Base-by-base conservation (phyloP, 352 stramenopile species). In the Phytophthora palmivora region DNA sequence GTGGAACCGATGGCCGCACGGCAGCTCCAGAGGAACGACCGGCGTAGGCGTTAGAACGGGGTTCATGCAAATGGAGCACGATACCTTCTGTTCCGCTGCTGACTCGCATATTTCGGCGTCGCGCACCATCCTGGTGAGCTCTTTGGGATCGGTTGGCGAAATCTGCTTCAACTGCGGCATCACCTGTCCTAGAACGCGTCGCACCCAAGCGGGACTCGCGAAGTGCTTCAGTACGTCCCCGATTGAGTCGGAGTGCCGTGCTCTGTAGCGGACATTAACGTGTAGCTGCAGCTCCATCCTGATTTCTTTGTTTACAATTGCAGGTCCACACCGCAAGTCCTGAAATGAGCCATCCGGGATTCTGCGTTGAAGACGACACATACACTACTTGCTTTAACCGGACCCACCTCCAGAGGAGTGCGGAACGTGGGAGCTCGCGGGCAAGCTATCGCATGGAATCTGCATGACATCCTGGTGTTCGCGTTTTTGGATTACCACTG, bases 1-100 rank as follows among this genome's bases (percentile, higher is more conserved):
- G 70, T 99, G 95, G 73, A 98, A 98, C 32, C 83, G 58, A 74
- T 99, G 96, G 36, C 82, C 77, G 63, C 95, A 99, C 21, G 92
- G 88, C 32, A 98, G 71, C 12, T 74, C 55, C 19, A 87, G 78
- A 21, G 39, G 28, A 6, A 34, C 16, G 15, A 42, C 96, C 24
- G 3, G 24, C 15, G 10, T 12, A 10, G 24, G 24, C 12, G 34
- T 28, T 28, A 6, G 24, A 28, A 3, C 24, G 24, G 24, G 6
- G 24, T 83, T 78, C 39, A 98, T 78, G 77, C 94, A 98, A 62
- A 98, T 95, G 11, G 77, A 76, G 67, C 91, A 97, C 18, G 26
- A 21, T n/a, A 77, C 67, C 39, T 70, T 59, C 74, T 67, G 18
- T 61, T 51, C 26, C 18, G 34, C 12, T 32, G 48, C 12, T 32